A percentile compares a stretch with the other conserved stretches of the same genome.
These are phyloP conservation scores for Metarhizium robertsii DNA, from an alignment of 2,329 filamentous ascomycete species.

Conservation along the genomic window DNA sequence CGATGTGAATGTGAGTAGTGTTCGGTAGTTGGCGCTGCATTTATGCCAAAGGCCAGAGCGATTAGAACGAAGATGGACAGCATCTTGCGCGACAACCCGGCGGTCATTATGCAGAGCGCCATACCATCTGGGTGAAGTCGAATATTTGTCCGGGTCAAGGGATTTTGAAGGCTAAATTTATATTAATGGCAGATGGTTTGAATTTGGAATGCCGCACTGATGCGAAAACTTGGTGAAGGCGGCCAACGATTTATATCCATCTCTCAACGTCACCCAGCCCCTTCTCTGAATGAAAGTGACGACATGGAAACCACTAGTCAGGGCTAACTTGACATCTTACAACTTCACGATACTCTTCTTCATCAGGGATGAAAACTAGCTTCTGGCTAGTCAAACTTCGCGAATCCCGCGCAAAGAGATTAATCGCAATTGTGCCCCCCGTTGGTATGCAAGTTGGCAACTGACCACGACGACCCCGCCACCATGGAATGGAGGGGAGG, in stretches of 20 bases:
- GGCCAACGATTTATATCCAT: not conserved
- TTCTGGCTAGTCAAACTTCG: not conserved
- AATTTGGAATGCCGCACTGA: too few relatives aligned
- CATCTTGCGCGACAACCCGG: conserved; percentile 1
- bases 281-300: not conserved
- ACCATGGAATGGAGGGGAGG: conserved; percentile 3
- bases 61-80: conserved; percentile 4
- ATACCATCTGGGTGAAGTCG: not conserved
- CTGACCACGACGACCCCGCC: not conserved
- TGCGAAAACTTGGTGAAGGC: not conserved
- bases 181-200: too few relatives aligned
- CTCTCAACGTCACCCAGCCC: not conserved
- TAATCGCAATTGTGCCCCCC: conserved; percentile 1
- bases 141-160: not conserved
- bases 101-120: not conserved
- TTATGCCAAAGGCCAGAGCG: conserved; percentile 1
- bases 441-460: conserved; percentile 1
- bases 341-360: not conserved
- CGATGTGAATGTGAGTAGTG: conserved; percentile 1
- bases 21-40: conserved; percentile 3
- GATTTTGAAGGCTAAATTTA: not conserved
- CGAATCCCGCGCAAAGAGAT: not conserved
- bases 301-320: not conserved
- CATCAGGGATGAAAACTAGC: not conserved
- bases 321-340: not conserved